Evolutionary conservation across 1,284 basidiomycete species (phyloP).

Genomic region (Clitocybe nebularis): DNA sequence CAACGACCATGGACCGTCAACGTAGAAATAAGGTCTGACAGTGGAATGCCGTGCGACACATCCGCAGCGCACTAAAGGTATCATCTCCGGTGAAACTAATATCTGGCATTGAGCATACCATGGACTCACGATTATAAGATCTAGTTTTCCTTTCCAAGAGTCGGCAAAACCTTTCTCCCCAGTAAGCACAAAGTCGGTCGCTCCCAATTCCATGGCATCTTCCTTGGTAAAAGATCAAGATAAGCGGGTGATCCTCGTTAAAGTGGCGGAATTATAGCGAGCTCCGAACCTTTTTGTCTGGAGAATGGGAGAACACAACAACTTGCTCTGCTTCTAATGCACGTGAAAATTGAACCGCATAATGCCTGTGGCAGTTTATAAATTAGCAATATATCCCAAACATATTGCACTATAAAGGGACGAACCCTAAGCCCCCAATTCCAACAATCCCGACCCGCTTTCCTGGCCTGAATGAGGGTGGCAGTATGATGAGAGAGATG

Average conservation of each 20-base stretch:
- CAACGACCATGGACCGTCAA: not conserved
- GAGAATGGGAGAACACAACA: slow-evolving; percentile 63
- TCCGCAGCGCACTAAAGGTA: not conserved
- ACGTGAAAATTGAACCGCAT: slow-evolving; percentile 53
- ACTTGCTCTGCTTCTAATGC: slow-evolving; percentile 58
- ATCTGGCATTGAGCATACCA: no score
- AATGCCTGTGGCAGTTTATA: slow-evolving; percentile 35
- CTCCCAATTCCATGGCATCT: slow-evolving; percentile 65
- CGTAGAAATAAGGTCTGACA: not conserved
- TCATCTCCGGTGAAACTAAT: no score
- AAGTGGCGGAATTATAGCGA: not conserved
- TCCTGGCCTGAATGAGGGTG: slow-evolving; percentile 38
- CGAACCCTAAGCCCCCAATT: slow-evolving; percentile 53
- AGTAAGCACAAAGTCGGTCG: slow-evolving; percentile 48
- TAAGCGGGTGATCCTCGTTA: no score
- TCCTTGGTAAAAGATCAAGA: slow-evolving; percentile 25
- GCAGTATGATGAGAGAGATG: not conserved
- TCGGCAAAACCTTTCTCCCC: slow-evolving; percentile 38
- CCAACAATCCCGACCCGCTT: slow-evolving; percentile 68
- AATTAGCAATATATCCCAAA: slow-evolving; percentile 8
- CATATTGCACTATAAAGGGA: slow-evolving; percentile 16
- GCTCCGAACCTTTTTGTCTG: slow-evolving; percentile 46
- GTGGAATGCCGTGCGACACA: not conserved
- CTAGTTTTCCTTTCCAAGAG: slow-evolving; percentile 41
- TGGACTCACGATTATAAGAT: slow-evolving; percentile 59